These are phyloP conservation scores for Marchantia paleacea DNA, from an alignment of 225 moss, liverwort and hornwort species.

Conservation along the genomic window DNA sequence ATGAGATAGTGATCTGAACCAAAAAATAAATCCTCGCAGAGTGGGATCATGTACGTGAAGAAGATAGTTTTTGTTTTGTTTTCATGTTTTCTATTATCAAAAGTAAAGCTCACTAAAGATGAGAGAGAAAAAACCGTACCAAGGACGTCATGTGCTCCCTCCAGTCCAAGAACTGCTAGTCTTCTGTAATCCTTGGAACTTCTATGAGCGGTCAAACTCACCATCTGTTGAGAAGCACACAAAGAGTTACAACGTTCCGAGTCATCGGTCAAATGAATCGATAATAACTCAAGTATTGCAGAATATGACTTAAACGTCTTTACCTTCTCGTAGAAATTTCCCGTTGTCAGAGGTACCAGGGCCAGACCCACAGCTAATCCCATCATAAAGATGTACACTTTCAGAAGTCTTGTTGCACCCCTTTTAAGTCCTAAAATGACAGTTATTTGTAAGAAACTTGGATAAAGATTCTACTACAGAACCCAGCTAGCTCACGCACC, in stretches of 20 bases:
- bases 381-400: slow-evolving; percentile 69
- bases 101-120: not conserved
- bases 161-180: slow-evolving; percentile 38
- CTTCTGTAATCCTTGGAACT: slow-evolving; percentile 37
- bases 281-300: not conserved
- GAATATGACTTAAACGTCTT: not conserved
- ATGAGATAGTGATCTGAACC: not conserved
- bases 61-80: not conserved
- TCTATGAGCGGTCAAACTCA: slow-evolving; percentile 27
- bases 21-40: not conserved
- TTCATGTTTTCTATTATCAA: too few species aligned
- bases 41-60: not conserved
- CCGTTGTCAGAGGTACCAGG: slow-evolving; percentile 63
- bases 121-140: slow-evolving; percentile 18
- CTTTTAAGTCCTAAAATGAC: slow-evolving; percentile 60
- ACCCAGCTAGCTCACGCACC: not conserved
- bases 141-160: slow-evolving; percentile 41
- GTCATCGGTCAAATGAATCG: not conserved
- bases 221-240: slow-evolving; percentile 31
- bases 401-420: slow-evolving; percentile 61
- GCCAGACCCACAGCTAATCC: slow-evolving; percentile 67
- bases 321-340: slow-evolving; percentile 72
- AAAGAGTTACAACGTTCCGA: not conserved
- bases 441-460: not conserved
- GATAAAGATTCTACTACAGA: too few species aligned